Conservation (phyloP, 2,329 filamentous ascomycete genomes). For the Aureobasidium subglaciale region DNA sequence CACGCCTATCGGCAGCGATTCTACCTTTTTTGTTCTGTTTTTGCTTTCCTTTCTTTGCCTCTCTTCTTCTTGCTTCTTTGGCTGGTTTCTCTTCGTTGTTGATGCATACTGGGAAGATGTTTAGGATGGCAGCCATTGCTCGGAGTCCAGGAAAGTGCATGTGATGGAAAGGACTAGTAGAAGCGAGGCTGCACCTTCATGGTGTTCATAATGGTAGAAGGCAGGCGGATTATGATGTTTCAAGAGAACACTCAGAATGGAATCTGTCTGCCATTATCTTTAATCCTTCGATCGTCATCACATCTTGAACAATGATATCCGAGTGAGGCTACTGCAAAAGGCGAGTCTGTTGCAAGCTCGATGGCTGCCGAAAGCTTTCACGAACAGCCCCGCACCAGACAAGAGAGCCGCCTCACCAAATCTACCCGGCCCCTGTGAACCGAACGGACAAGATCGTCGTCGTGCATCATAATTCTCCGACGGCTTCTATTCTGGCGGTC, state of each 20-base stretch:
- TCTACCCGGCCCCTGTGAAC: constrained; percentile 6
- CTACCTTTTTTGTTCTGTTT: neutral
- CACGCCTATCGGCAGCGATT: neutral
- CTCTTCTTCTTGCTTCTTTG: neutral
- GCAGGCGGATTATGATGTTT: neutral
- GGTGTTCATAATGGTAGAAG: constrained; percentile 9
- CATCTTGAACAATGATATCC: neutral
- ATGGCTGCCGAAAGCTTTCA: neutral
- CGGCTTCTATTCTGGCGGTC: constrained; percentile 8
- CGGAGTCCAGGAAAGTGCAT: constrained; percentile 12
- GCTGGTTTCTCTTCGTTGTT: constrained; percentile 6
- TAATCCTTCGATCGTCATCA: neutral
- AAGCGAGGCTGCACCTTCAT: neutral
- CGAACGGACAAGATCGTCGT: constrained; percentile 13
- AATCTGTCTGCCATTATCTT: constrained; percentile 2
- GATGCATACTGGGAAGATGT: neutral
- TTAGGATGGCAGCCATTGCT: constrained; percentile 8
- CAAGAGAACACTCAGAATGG: constrained; percentile 1
- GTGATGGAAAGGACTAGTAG: neutral
- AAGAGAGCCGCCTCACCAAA: neutral
- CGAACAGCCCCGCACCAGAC: constrained; percentile 5
- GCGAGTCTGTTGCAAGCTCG: too few relatives aligned
- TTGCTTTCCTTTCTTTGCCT: neutral
- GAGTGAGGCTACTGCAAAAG: too few relatives aligned
- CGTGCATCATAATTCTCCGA: constrained; percentile 9